A percentile compares a stretch with the other conserved stretches of the same genome.
phyloP scores from a whole-genome alignment of 371 early-diverging fungal species.

The Apophysomyces trapeziformis region DNA sequence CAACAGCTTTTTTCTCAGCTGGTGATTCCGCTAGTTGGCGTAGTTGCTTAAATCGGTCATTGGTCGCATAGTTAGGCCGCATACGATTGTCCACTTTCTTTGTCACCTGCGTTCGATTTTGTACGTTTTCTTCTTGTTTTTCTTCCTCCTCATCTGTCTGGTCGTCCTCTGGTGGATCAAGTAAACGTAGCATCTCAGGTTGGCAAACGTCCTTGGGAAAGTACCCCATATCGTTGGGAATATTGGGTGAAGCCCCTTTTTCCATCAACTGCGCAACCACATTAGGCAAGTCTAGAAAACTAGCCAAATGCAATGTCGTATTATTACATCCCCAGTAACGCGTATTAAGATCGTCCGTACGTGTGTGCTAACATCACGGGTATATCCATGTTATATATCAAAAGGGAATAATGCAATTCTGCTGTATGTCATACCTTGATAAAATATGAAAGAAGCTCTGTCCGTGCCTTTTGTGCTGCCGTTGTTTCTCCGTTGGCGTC shows the following conservation, averaged over 20 bases:
- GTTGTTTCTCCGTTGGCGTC: constrained; percentile 7
- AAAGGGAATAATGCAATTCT: too few relatives aligned
- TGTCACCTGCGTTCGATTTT: background rate
- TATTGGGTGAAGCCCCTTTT: constrained; percentile 25
- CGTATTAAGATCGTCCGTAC: constrained; percentile 34
- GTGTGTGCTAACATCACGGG: constrained; percentile 24
- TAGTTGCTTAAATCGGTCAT: constrained; percentile 28
- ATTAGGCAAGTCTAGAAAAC: constrained; percentile 20
- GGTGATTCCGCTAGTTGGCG: constrained; percentile 36
- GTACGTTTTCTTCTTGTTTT: background rate
- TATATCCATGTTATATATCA: too few relatives aligned
- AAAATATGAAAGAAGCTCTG: constrained; percentile 32
- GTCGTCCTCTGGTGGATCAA: constrained; percentile 3
- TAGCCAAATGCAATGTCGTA: constrained; percentile 30
- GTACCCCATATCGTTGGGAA: constrained; percentile 29
- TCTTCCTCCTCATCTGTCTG: background rate
- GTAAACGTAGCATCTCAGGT: background rate
- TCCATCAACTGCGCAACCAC: constrained; percentile 18
- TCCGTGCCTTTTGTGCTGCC: constrained; percentile 21
- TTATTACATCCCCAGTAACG: constrained; percentile 37
- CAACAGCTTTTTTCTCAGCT: constrained; percentile 11
- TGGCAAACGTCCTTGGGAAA: constrained; percentile 21
- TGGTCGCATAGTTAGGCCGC: constrained; percentile 1
- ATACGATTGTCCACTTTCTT: background rate
- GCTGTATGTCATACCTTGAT: constrained; percentile 22